phyloP scores from a whole-genome alignment of 108 stramenopile genomes.

The Cyclotella baltica region DNA sequence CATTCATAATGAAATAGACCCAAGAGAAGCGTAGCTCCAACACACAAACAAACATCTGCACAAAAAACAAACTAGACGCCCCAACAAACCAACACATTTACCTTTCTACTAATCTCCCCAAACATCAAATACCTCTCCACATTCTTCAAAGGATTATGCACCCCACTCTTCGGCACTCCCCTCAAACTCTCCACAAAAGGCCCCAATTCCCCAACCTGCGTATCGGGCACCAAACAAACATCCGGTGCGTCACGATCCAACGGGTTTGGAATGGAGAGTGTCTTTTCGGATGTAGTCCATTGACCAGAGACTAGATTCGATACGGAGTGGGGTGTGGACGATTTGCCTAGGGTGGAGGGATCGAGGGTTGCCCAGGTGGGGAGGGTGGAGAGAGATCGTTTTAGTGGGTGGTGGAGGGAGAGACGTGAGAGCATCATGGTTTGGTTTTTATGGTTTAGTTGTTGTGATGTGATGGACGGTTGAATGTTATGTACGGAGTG shows the following conservation, averaged over 20 bases:
- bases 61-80: constrained; percentile 20
- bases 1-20: too few relatives aligned
- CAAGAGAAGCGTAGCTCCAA: too few relatives aligned
- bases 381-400: constrained; percentile 37
- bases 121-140: constrained; percentile 90
- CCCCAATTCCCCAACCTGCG: constrained; percentile 68
- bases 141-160: constrained; percentile 94
- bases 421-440: constrained; percentile 27
- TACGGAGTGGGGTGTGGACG: constrained; percentile 60
- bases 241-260: constrained; percentile 68
- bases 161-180: constrained; percentile 79
- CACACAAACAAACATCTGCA: not conserved
- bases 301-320: constrained; percentile 78
- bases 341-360: constrained; percentile 73
- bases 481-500: too few relatives aligned
- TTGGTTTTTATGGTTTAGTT: not conserved
- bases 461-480: too few relatives aligned
- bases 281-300: constrained; percentile 49
- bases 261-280: constrained; percentile 79
- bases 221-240: constrained; percentile 84
- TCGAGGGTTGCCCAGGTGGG: constrained; percentile 86
- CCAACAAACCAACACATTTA: too few relatives aligned
- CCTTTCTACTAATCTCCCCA: constrained; percentile 86
- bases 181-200: constrained; percentile 85
- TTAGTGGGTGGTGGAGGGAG: not conserved